Percentiles rank a stretch among this genome's conserved stretches.
These are phyloP conservation scores for Tricholomella constricta DNA, from an alignment of 768 basidiomycete genomes.

Conservation along the genomic window DNA sequence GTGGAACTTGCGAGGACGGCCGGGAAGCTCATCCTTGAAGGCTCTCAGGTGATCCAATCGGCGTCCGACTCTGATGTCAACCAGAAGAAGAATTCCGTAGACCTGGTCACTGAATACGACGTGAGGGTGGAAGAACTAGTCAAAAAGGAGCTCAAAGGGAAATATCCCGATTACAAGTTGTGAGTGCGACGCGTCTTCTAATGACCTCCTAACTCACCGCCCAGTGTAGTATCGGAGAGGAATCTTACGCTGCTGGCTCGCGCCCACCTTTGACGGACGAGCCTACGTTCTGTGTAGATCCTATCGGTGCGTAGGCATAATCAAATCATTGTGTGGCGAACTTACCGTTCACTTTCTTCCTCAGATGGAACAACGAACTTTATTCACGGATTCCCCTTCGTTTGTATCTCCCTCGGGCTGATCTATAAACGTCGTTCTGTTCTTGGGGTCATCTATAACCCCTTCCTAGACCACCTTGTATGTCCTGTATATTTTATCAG, in stretches of 20 bases:
- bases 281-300: constrained; percentile 96
- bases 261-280: constrained; percentile 74
- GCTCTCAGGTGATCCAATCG: constrained; percentile 71
- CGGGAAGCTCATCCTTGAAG: constrained; percentile 74
- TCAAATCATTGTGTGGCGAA: neutral
- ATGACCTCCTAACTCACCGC: neutral
- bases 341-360: neutral
- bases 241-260: constrained; percentile 81
- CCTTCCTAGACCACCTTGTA: constrained; percentile 84
- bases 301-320: constrained; percentile 62
- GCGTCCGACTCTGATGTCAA: constrained; percentile 53
- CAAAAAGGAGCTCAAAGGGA: constrained; percentile 59
- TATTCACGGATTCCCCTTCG: constrained; percentile 83
- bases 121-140: constrained; percentile 88
- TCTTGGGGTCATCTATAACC: constrained; percentile 92
- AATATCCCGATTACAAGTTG: constrained; percentile 83
- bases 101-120: constrained; percentile 95
- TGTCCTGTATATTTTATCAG: constrained; percentile 17
- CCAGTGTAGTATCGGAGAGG: constrained; percentile 81
- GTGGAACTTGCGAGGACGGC: constrained; percentile 72
- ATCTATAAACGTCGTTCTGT: constrained; percentile 81
- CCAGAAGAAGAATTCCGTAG: constrained; percentile 93
- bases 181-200: constrained; percentile 40
- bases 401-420: constrained; percentile 89
- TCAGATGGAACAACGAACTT: constrained; percentile 90